A percentile compares a stretch with the other conserved stretches of the same genome.
Conservation (phyloP, 1,284 basidiomycete genomes). For the Tylopilus sp. region DNA sequence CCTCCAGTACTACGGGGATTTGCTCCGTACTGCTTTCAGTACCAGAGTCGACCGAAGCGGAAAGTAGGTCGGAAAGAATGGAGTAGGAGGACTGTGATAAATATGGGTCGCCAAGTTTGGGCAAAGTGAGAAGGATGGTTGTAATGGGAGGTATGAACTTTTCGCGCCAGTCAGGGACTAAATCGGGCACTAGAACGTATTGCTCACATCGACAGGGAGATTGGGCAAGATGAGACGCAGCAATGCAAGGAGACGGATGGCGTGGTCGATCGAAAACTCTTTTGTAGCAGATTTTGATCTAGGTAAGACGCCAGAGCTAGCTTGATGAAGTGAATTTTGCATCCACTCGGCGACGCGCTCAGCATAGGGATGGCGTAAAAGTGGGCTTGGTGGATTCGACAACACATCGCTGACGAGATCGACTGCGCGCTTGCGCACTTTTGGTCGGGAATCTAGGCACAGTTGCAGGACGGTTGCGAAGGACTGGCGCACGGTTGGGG, state of each 20-base stretch:
- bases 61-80: constrained; percentile 73
- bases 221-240: constrained; percentile 62
- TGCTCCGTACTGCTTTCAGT: constrained; percentile 48
- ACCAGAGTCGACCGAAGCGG: constrained; percentile 40
- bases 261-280: constrained; percentile 64
- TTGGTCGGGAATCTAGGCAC: constrained; percentile 85
- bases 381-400: constrained; percentile 69
- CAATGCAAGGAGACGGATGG: constrained; percentile 79
- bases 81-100: constrained; percentile 82
- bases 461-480: constrained; percentile 81
- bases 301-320: constrained; percentile 56
- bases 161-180: constrained; percentile 8
- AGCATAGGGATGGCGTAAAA: constrained; percentile 81
- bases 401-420: constrained; percentile 81
- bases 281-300: constrained; percentile 56
- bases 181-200: constrained; percentile 9
- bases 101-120: constrained; percentile 80
- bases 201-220: constrained; percentile 60
- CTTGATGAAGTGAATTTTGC: constrained; percentile 62
- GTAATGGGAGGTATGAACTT: constrained; percentile 72
- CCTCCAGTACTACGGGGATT: constrained; percentile 68
- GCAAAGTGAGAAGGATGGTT: constrained; percentile 69
- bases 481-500: constrained; percentile 65
- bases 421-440: constrained; percentile 89
- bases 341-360: constrained; percentile 80